phyloP scores from a whole-genome alignment of 306 rosid genomes.

The Morella rubra region DNA sequence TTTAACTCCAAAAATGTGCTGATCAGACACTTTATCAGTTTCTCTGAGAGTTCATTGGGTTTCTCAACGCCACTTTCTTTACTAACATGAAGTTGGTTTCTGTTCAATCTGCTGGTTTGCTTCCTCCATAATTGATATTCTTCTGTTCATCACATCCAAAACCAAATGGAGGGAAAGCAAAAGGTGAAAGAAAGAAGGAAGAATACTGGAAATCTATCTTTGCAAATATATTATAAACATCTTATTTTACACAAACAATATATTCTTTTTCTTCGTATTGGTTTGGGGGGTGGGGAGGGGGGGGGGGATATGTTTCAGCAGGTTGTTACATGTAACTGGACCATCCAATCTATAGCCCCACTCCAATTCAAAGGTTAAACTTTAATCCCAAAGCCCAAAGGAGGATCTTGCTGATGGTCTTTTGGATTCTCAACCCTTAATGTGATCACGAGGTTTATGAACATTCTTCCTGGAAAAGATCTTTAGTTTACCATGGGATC shows the following conservation, averaged over 20 bases:
- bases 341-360: background rate
- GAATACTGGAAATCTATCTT: background rate
- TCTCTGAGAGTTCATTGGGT: conserved; percentile 87
- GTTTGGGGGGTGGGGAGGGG: background rate
- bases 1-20: conserved; percentile 75
- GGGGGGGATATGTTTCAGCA: background rate
- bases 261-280: background rate
- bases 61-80: conserved; percentile 40
- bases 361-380: background rate
- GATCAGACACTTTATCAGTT: conserved; percentile 61
- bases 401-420: background rate
- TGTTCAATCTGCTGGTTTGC: conserved; percentile 34
- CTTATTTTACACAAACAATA: background rate
- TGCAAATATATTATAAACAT: background rate
- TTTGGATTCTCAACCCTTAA: background rate
- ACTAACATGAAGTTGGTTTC: conserved; percentile 35
- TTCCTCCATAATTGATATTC: conserved; percentile 55
- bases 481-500: conserved; percentile 46
- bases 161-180: conserved; percentile 15
- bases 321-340: background rate
- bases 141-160: conserved; percentile 37
- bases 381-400: background rate
- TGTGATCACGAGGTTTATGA: background rate
- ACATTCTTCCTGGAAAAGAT: background rate
- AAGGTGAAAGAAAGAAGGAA: background rate